phyloP scores from a whole-genome alignment of 139 green algal species.

The Picocystis salinarum region DNA sequence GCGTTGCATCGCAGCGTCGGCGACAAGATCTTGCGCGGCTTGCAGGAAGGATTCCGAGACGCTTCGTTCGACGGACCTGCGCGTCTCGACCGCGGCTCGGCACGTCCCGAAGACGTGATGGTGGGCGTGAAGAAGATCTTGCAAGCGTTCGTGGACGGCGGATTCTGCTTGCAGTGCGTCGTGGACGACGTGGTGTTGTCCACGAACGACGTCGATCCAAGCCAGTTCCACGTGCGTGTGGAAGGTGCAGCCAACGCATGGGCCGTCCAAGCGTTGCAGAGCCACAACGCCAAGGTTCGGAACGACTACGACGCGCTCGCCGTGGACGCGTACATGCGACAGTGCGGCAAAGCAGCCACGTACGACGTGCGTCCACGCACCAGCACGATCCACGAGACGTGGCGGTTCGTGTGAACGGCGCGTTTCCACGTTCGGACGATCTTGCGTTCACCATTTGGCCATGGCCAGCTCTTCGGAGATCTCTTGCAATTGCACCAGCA shows the following conservation, averaged over 20 bases:
- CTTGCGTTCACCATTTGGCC: too few species aligned
- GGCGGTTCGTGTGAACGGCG: too few species aligned
- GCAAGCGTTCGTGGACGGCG: constrained; percentile 28
- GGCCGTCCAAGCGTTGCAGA: constrained; percentile 25
- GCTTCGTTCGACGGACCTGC: too few species aligned
- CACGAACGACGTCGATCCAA: neutral
- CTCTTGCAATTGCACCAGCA: neutral
- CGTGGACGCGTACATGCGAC: constrained; percentile 28
- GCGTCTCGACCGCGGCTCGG: constrained; percentile 7
- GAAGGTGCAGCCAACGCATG: constrained; percentile 46
- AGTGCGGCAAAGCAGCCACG: constrained; percentile 10
- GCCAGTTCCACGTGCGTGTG: constrained; percentile 26
- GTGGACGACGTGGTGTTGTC: neutral
- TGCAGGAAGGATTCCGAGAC: constrained; percentile 46
- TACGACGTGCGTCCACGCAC: neutral
- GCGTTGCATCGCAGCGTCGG: constrained; percentile 17
- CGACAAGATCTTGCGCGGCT: constrained; percentile 33
- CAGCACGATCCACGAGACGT: too few species aligned
- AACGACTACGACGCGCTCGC: constrained; percentile 34
- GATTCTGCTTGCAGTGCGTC: constrained; percentile 25
- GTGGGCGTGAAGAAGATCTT: constrained; percentile 22
- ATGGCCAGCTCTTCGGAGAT: neutral
- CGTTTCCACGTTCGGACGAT: too few species aligned
- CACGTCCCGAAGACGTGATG: constrained; percentile 11
- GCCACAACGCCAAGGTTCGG: constrained; percentile 18